Evolutionary conservation across 305 asterid species (phyloP).

Genomic region (Caryopteris hybrid): DNA sequence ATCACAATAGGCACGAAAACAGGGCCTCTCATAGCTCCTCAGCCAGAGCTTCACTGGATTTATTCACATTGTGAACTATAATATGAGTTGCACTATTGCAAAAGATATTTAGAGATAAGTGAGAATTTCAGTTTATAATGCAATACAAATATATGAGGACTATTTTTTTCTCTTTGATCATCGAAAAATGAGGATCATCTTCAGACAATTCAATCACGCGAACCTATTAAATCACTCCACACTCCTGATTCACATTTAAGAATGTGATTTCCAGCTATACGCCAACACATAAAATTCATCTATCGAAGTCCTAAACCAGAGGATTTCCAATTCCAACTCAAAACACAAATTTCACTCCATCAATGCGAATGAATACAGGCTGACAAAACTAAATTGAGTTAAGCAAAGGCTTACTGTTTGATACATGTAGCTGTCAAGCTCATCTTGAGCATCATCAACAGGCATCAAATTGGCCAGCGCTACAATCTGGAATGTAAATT

Average conservation of each 20-base stretch:
- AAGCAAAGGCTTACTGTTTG: conserved; percentile 64
- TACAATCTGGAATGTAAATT: conserved; percentile 50
- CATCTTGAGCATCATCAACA: conserved; percentile 70
- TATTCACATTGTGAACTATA: background rate
- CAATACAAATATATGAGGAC: background rate
- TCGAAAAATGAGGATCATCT: background rate
- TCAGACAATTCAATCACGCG: background rate
- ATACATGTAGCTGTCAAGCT: conserved; percentile 96
- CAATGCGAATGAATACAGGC: background rate
- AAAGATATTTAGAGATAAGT: background rate
- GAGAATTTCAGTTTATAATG: background rate
- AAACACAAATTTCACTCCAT: background rate
- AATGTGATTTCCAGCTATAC: background rate
- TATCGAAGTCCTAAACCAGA: background rate
- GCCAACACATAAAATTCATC: background rate
- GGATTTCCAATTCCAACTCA: background rate
- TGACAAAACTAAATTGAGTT: background rate
- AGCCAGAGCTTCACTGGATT: background rate
- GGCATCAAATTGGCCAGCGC: conserved; percentile 94
- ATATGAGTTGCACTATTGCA: background rate
- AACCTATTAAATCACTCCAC: background rate
- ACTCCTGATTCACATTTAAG: background rate
- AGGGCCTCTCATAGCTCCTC: background rate
- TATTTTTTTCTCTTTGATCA: background rate
- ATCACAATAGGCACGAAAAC: background rate